A percentile compares a stretch with the other conserved stretches of the same genome.
phyloP scores from a whole-genome alignment of 2,329 filamentous ascomycete genomes.

The Aureobasidium musti region DNA sequence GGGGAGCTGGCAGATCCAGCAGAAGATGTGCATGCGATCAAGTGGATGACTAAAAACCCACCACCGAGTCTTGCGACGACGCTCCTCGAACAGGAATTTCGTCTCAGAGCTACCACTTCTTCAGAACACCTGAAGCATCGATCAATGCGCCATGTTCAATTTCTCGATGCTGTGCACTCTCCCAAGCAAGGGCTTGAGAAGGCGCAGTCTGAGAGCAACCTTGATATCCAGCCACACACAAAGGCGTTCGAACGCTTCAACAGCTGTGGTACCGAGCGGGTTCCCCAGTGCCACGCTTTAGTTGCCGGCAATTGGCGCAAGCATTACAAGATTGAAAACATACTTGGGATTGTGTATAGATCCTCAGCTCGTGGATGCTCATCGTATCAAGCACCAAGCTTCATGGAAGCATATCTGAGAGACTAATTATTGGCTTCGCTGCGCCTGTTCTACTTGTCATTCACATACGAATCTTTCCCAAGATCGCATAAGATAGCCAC shows the following conservation, averaged over 20 bases:
- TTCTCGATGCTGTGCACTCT: neutral
- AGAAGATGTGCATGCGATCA: conserved; percentile 16
- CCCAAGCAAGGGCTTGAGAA: neutral
- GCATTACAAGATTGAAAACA: neutral
- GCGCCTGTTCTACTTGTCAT: neutral
- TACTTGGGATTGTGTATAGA: neutral
- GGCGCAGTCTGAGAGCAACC: conserved; percentile 2
- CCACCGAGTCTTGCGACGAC: conserved; percentile 6
- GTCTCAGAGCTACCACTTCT: conserved; percentile 7
- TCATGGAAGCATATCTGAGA: neutral
- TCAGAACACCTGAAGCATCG: neutral
- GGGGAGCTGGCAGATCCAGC: conserved; percentile 22
- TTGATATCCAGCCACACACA: conserved; percentile 18
- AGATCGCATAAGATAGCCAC: conserved; percentile 8
- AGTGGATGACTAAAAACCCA: conserved; percentile 22
- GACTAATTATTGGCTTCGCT: neutral
- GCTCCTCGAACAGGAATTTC: neutral
- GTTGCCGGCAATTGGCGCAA: conserved; percentile 19
- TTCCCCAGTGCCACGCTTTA: conserved; percentile 26
- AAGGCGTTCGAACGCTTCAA: conserved; percentile 22
- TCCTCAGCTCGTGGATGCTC: neutral
- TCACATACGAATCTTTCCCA: neutral
- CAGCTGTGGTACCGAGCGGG: conserved; percentile 25
- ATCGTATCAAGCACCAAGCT: neutral
- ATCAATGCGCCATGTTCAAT: neutral